These are phyloP conservation scores for Daldinia bambusicola DNA, from an alignment of 495 filamentous ascomycete genomes.

Conservation along the genomic window DNA sequence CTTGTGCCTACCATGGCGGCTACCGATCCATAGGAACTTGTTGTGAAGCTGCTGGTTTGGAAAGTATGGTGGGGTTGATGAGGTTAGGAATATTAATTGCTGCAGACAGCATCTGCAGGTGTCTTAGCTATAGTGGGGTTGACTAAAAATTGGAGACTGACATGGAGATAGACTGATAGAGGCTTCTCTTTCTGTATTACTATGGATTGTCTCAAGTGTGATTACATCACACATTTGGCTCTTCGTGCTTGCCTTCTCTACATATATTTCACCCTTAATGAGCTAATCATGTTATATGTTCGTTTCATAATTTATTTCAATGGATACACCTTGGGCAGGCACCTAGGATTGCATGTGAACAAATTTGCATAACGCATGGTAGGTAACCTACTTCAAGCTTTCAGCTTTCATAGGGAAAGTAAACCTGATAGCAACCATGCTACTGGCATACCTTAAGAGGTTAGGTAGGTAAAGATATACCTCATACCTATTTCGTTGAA, in stretches of 20 bases:
- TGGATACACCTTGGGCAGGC: too few species aligned
- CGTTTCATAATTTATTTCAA: too few species aligned
- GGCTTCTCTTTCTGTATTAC: background rate
- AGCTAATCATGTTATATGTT: too few species aligned
- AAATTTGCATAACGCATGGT: too few species aligned
- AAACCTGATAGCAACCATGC: background rate
- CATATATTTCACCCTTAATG: background rate
- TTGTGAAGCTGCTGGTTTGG: constrained; percentile 16
- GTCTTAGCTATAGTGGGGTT: constrained; percentile 31
- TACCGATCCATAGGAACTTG: constrained; percentile 30
- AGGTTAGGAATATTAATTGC: constrained; percentile 15
- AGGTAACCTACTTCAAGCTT: background rate
- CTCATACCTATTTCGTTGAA: too few species aligned
- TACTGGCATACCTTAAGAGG: background rate
- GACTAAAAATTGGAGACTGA: background rate
- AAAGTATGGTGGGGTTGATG: constrained; percentile 37
- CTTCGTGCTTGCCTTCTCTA: background rate
- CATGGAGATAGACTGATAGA: background rate
- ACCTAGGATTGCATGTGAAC: too few species aligned
- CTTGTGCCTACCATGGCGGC: constrained; percentile 33
- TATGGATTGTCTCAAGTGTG: background rate
- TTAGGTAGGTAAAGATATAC: too few species aligned
- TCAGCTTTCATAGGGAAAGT: background rate
- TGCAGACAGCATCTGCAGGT: constrained; percentile 1
- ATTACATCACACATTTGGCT: background rate